Evolutionary conservation across 1,284 basidiomycete species (phyloP).

Genomic region (Cryptococcus maquisensis): DNA sequence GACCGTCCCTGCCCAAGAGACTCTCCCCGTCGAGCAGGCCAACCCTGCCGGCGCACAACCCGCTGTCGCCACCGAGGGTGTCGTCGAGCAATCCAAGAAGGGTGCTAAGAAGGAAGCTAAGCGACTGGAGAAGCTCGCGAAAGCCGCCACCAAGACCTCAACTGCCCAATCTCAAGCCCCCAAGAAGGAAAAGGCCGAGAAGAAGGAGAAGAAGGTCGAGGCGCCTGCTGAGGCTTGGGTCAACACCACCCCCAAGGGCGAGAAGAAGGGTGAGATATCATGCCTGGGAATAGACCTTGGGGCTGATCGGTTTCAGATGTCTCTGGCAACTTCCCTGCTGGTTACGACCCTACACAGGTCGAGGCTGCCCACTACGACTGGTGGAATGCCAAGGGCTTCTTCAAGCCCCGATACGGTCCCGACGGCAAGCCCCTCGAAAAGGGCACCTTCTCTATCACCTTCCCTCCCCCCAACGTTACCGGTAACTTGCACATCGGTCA

Average conservation of each 20-base stretch:
- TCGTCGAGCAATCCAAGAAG: slow-evolving; percentile 30
- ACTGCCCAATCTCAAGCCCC: slow-evolving; percentile 50
- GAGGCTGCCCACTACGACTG: slow-evolving; percentile 98
- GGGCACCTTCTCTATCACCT: slow-evolving; percentile 80
- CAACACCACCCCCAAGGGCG: slow-evolving; percentile 77
- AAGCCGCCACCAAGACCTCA: slow-evolving; percentile 58
- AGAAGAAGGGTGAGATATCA: slow-evolving; percentile 72
- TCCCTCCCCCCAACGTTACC: slow-evolving; percentile 98
- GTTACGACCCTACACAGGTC: slow-evolving; percentile 92
- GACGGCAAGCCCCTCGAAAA: slow-evolving; percentile 57
- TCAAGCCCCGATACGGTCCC: slow-evolving; percentile 67
- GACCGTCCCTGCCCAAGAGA: slow-evolving; percentile 11
- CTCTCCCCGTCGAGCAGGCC: slow-evolving; percentile 30
- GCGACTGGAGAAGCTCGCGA: slow-evolving; percentile 55
- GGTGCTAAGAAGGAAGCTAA: slow-evolving; percentile 68
- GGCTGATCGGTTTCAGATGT: slow-evolving; percentile 61
- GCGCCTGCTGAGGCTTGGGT: slow-evolving; percentile 63
- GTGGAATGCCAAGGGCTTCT: slow-evolving; percentile 90
- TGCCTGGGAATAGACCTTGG: neutral
- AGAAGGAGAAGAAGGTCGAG: slow-evolving; percentile 57
- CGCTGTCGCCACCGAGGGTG: slow-evolving; percentile 15
- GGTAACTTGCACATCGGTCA: slow-evolving; percentile 96
- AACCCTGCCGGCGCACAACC: slow-evolving; percentile 16
- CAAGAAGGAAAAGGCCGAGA: slow-evolving; percentile 69
- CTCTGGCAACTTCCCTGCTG: slow-evolving; percentile 62